Evolutionary conservation across 2,329 filamentous ascomycete genomes (phyloP), one percentile per base, ranked within the genome.

Genomic region (Aspergillus sp.): DNA sequence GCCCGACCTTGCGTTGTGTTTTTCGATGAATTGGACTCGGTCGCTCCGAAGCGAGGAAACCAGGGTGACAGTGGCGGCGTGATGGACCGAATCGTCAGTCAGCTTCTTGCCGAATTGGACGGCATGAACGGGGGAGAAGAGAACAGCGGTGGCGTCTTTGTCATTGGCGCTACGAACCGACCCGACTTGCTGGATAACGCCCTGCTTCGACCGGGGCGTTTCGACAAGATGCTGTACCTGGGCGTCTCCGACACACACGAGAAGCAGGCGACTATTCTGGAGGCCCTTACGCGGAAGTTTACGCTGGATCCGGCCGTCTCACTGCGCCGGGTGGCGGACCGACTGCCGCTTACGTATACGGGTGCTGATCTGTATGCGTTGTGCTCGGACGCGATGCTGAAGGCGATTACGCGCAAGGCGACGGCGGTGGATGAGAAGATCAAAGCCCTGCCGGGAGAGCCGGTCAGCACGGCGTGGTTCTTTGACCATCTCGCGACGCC

Each of bases 1-100:
- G 94, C 95, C 54, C 93, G 94, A 61, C 94, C 94, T 72, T 99
- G 95, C 67, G 90, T 99, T 54, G 95, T 99, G 64, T 99, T 99
- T 86, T 85, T 99, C 57, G 94, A 99, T 66, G 94, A 99, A 80
- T 77, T 99, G 76, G 94, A 99, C 70, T 99, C 90, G 19, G 93
- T 97, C 2, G 93, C 94, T 4, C 94, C 94, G 0, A 97, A 97
- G 77, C 83, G 94, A 73, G 94, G 94, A 34, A 97, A 97, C 65
- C 93, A 97, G 72, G 94, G 94, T 45, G 94, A 97, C 66, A 96
- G 91, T 58, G 93, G 94, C 52, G 94, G 94, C 67, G 94, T 97
- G 51, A 97, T 97, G 93, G 94, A 97, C 70, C 86, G 94, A 50
- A 97, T 97, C 60, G 93, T 99, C 47, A 94, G 88, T 54, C 94